phyloP scores from a whole-genome alignment of 148 eudicot species.

The Rhododendron kiyosumense region DNA sequence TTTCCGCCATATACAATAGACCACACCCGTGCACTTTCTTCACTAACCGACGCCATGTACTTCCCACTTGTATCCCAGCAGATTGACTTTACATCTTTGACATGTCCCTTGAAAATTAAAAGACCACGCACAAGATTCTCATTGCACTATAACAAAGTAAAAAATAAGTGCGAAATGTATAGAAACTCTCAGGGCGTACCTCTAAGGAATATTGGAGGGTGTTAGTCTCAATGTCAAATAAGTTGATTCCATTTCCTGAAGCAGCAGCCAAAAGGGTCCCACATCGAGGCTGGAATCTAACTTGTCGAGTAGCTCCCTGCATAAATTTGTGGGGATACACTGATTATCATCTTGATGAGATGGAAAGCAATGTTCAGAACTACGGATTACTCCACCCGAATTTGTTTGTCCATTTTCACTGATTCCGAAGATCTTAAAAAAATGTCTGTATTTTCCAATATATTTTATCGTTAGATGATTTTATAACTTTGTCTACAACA shows the following conservation, averaged over 20 bases:
- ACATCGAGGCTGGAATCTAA: slow-evolving; percentile 8
- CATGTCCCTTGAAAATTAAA: slow-evolving; percentile 33
- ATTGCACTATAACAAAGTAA: not conserved
- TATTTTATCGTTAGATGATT: not conserved
- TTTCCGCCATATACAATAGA: slow-evolving; percentile 26
- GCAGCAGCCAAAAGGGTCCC: slow-evolving; percentile 12
- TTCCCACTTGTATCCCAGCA: slow-evolving; percentile 51
- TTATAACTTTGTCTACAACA: not conserved
- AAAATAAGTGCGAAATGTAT: not conserved
- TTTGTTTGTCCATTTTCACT: not conserved
- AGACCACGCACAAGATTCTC: not conserved
- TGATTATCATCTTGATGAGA: not conserved
- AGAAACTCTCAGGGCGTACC: not conserved
- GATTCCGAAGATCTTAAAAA: not conserved
- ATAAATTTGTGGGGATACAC: not conserved
- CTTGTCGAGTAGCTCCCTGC: slow-evolving; percentile 10
- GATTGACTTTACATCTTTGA: slow-evolving; percentile 29
- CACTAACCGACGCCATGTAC: slow-evolving; percentile 40
- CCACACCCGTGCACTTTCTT: slow-evolving; percentile 43
- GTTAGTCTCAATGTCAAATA: slow-evolving; percentile 3
- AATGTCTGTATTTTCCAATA: not conserved
- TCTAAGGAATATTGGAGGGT: not conserved
- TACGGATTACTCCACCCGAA: not conserved
- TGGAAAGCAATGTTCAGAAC: not conserved
- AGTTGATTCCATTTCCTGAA: not conserved